A percentile compares a stretch with the other conserved stretches of the same genome.
These are phyloP conservation scores for Globisporangium mamillatum DNA, from an alignment of 352 stramenopile species.

Conservation along the genomic window DNA sequence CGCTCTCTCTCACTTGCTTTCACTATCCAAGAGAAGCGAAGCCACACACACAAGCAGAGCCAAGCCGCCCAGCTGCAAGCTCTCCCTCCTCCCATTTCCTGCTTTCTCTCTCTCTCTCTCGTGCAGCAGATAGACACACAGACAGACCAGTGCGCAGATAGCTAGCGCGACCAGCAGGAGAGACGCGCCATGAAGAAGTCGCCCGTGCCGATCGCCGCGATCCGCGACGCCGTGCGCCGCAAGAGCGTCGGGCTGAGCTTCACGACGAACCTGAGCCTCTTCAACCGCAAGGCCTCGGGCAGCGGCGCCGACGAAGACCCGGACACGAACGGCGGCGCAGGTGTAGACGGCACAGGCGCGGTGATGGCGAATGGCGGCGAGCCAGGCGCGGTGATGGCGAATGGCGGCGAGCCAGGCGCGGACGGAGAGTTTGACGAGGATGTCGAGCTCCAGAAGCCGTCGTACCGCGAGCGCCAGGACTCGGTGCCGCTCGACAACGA, in stretches of 20 bases:
- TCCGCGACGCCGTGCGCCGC: conserved; percentile 59
- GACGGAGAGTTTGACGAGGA: conserved; percentile 41
- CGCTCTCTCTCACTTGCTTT: too few relatives aligned
- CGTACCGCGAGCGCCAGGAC: conserved; percentile 38
- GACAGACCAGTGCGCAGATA: background rate
- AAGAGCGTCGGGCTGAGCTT: conserved; percentile 68
- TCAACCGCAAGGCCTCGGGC: conserved; percentile 37
- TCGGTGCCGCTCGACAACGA: conserved; percentile 37
- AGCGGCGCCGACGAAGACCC: conserved; percentile 38
- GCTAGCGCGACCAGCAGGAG: too few relatives aligned
- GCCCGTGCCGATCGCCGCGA: conserved; percentile 44
- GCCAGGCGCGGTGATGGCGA: too few relatives aligned
- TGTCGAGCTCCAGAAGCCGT: conserved; percentile 28
- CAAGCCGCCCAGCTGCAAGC: too few relatives aligned
- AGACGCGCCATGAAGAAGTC: conserved; percentile 43
- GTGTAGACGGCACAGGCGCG: background rate
- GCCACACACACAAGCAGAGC: too few relatives aligned
- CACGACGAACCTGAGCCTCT: conserved; percentile 59
- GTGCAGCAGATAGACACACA: too few relatives aligned
- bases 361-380: conserved; percentile 15
- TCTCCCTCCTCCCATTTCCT: too few relatives aligned
- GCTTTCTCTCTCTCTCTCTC: too few relatives aligned
- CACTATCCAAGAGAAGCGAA: too few relatives aligned
- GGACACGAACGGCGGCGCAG: background rate
- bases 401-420: too few relatives aligned